Evolutionary conservation across 2,329 filamentous ascomycete genomes (phyloP).

Genomic region (Paraphoma chrysanthemicola): DNA sequence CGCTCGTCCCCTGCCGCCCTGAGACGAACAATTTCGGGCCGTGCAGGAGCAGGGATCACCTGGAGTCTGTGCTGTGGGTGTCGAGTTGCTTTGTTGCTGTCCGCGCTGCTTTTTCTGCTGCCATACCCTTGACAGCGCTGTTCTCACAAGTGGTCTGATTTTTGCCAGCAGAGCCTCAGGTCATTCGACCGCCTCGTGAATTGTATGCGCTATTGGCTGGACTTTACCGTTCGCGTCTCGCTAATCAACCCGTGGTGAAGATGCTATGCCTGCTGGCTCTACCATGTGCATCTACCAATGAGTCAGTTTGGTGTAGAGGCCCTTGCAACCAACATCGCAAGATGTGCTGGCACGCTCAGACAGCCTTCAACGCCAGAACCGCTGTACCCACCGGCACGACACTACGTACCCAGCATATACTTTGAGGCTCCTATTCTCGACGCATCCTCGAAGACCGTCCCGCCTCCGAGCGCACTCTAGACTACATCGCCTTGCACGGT

Average conservation of each 20-base stretch:
- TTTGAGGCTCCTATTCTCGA: neutral
- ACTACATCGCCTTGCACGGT: neutral
- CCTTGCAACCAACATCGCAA: neutral
- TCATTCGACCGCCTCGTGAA: neutral
- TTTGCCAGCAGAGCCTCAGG: constrained; percentile 29
- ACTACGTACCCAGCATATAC: neutral
- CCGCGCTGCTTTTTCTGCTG: constrained; percentile 8
- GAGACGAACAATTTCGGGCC: neutral
- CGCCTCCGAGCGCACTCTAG: neutral
- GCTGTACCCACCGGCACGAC: neutral
- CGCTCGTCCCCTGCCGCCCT: constrained; percentile 17
- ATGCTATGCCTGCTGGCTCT: neutral
- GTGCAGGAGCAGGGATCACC: neutral
- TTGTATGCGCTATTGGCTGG: constrained; percentile 5
- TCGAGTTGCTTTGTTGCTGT: neutral
- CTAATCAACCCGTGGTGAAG: neutral
- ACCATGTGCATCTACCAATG: neutral
- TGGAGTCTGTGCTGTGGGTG: too few relatives aligned
- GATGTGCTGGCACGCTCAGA: neutral
- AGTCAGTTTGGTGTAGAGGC: neutral
- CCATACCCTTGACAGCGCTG: neutral
- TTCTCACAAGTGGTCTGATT: constrained; percentile 14
- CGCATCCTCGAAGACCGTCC: neutral
- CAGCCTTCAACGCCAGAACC: neutral
- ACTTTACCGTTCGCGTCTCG: constrained; percentile 4